phyloP scores from a whole-genome alignment of 2,329 filamentous ascomycete species.

The Phaeosphaeria sp. region DNA sequence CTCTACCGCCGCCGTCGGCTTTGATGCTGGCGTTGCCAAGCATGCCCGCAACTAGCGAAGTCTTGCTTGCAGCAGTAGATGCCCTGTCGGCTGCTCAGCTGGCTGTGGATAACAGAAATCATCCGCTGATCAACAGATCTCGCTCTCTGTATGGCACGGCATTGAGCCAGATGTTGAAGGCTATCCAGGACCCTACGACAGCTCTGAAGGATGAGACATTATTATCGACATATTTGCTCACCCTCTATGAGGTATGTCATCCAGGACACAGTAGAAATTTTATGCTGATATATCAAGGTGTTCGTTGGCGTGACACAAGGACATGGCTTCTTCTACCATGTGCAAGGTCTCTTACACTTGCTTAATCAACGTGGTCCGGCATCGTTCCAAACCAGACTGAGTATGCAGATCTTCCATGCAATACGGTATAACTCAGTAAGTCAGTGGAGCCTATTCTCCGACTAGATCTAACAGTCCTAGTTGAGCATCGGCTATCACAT shows the following conservation, averaged over 20 bases:
- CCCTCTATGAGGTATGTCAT: constrained; percentile 35
- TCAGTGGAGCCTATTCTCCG: not conserved
- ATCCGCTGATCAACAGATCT: constrained; percentile 40
- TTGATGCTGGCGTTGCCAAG: constrained; percentile 42
- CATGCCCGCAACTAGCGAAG: constrained; percentile 38
- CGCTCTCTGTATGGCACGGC: constrained; percentile 45
- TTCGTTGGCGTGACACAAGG: constrained; percentile 44
- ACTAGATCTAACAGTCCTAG: constrained; percentile 23
- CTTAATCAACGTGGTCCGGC: constrained; percentile 41
- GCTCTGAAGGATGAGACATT: constrained; percentile 43
- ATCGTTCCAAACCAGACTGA: constrained; percentile 38
- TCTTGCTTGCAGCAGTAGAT: constrained; percentile 41
- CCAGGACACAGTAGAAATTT: not conserved
- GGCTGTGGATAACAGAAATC: constrained; percentile 39
- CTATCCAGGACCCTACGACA: constrained; percentile 35
- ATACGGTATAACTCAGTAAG: constrained; percentile 46
- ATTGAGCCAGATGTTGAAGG: constrained; percentile 38
- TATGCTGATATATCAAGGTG: constrained; percentile 4
- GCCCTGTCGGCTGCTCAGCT: constrained; percentile 45
- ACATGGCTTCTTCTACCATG: constrained; percentile 47
- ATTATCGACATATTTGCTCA: constrained; percentile 44
- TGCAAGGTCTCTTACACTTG: constrained; percentile 43
- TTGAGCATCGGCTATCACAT: constrained; percentile 44
- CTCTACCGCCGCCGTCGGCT: constrained; percentile 44
- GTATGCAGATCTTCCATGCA: constrained; percentile 43